A percentile compares a stretch with the other conserved stretches of the same genome.
Evolutionary conservation across 345 rosid genomes (phyloP).

Genomic region (Populus alba): DNA sequence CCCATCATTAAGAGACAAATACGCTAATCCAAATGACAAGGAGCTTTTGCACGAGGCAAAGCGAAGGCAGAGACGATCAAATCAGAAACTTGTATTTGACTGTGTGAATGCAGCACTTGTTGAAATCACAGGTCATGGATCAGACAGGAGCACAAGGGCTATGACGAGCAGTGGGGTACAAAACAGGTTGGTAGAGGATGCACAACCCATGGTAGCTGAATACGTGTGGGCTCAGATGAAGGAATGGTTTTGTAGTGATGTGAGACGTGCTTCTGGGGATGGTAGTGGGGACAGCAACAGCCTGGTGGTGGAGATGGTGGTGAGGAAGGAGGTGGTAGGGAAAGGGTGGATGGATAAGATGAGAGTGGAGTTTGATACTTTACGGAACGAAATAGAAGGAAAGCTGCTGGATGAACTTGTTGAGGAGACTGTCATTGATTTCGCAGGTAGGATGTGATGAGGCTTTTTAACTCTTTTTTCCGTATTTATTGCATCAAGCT

Average conservation of each 20-base stretch:
- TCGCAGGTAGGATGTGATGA: slow-evolving; percentile 26
- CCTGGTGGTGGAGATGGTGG: slow-evolving; percentile 60
- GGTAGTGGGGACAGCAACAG: slow-evolving; percentile 55
- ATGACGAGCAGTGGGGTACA: slow-evolving; percentile 20
- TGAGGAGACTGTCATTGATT: slow-evolving; percentile 64
- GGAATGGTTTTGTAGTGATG: slow-evolving; percentile 54
- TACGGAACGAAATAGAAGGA: slow-evolving; percentile 57
- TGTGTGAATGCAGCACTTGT: slow-evolving; percentile 59
- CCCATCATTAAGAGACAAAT: slow-evolving; percentile 61
- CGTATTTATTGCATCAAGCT: slow-evolving; percentile 13
- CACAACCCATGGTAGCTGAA: slow-evolving; percentile 41
- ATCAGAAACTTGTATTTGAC: slow-evolving; percentile 66
- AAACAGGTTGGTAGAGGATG: slow-evolving; percentile 15
- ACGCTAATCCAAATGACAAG: slow-evolving; percentile 40
- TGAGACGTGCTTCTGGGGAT: slow-evolving; percentile 28
- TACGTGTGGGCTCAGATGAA: slow-evolving; percentile 63
- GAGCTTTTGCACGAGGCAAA: slow-evolving; percentile 63
- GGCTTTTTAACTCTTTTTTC: neutral
- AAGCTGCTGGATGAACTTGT: slow-evolving; percentile 71
- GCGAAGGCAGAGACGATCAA: slow-evolving; percentile 62
- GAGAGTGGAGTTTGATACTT: slow-evolving; percentile 49
- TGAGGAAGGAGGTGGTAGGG: slow-evolving; percentile 71
- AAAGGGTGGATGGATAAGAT: slow-evolving; percentile 54
- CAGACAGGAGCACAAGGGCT: slow-evolving; percentile 26
- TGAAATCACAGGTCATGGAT: slow-evolving; percentile 40